These are phyloP conservation scores for Coemansia asiatica DNA, from an alignment of 192 early-diverging fungal species.

Conservation along the genomic window DNA sequence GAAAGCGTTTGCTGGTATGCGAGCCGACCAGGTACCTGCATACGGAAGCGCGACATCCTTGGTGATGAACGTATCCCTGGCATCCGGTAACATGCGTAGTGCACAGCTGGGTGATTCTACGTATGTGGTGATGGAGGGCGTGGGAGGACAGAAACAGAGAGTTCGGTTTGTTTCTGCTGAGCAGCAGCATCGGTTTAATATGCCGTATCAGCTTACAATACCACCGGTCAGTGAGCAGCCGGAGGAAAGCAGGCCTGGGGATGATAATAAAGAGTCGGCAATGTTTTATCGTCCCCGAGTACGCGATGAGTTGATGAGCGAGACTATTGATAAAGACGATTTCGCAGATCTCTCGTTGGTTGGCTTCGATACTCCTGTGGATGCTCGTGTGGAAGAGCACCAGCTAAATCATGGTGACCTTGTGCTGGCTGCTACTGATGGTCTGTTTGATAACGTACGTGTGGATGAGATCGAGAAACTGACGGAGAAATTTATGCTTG, in stretches of 20 bases:
- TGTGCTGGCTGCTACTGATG: slow-evolving; percentile 51
- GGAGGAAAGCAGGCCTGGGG: not conserved
- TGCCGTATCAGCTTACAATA: slow-evolving; percentile 54
- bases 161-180: slow-evolving; percentile 34
- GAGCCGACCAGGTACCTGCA: slow-evolving; percentile 32
- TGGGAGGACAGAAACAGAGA: not conserved
- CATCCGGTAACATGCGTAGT: slow-evolving; percentile 22
- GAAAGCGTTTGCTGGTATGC: slow-evolving; percentile 47
- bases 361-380: slow-evolving; percentile 41
- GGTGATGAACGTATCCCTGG: slow-evolving; percentile 36
- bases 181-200: slow-evolving; percentile 55
- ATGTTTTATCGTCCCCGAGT: slow-evolving; percentile 43
- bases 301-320: not conserved
- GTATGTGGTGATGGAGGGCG: slow-evolving; percentile 30
- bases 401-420: slow-evolving; percentile 34
- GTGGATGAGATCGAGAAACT: slow-evolving; percentile 51
- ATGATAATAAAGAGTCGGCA: slow-evolving; percentile 19
- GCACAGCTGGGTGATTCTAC: slow-evolving; percentile 56
- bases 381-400: slow-evolving; percentile 33
- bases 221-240: slow-evolving; percentile 26
- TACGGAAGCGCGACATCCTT: slow-evolving; percentile 48
- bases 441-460: slow-evolving; percentile 52
- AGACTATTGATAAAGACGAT: slow-evolving; percentile 29
- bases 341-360: slow-evolving; percentile 33
- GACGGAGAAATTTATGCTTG: slow-evolving; percentile 43